phyloP scores from a whole-genome alignment of 306 rosid genomes.

The Castanospermum australe region DNA sequence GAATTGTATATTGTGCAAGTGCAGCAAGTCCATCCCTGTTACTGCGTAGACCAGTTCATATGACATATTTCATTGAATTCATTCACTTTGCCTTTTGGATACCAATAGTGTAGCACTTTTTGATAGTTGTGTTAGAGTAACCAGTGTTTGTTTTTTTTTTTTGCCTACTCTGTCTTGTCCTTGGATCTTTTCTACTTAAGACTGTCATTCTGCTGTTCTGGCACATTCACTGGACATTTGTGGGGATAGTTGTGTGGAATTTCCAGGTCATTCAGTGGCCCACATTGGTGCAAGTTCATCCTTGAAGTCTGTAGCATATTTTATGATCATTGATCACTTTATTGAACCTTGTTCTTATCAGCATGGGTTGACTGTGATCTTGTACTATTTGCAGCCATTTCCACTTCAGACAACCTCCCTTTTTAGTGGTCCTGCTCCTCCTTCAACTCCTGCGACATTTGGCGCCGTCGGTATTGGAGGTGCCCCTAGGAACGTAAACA shows the following conservation, averaged over 20 bases:
- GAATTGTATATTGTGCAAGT: not conserved
- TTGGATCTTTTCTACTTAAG: not conserved
- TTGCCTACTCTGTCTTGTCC: not conserved
- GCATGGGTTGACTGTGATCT: slow-evolving; percentile 6
- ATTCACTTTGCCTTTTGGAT: not conserved
- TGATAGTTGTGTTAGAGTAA: not conserved
- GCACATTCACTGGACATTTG: not conserved
- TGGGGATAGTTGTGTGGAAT: not conserved
- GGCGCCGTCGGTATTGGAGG: slow-evolving; percentile 82
- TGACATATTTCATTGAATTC: too few species aligned
- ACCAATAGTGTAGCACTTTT: not conserved
- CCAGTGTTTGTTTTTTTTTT: not conserved
- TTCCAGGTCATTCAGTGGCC: not conserved
- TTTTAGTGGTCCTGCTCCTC: slow-evolving; percentile 65
- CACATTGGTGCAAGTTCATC: not conserved
- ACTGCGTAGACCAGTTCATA: not conserved
- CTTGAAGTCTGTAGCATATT: not conserved
- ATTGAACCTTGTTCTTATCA: not conserved
- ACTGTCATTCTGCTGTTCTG: not conserved
- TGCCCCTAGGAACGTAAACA: slow-evolving; percentile 88
- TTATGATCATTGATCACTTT: slow-evolving; percentile 19
- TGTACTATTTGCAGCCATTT: slow-evolving; percentile 71
- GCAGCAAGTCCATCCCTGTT: not conserved
- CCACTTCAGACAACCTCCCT: slow-evolving; percentile 86
- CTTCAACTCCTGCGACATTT: slow-evolving; percentile 57